phyloP scores from a whole-genome alignment of 1,139 yeast genomes.

The Candida albicans region DNA sequence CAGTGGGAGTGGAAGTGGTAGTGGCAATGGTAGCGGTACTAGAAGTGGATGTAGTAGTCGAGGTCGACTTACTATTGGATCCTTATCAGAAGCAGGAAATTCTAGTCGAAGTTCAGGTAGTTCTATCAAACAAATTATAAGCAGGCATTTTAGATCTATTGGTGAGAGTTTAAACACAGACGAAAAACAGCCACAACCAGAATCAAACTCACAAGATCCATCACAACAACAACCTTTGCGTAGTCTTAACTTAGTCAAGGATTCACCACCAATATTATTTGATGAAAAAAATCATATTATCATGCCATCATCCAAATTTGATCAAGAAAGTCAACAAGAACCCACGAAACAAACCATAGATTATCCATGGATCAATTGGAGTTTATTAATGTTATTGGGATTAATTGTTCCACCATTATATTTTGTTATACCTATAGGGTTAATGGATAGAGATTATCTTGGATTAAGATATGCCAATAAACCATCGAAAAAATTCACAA shows the following conservation, averaged over 20 bases:
- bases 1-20: too few relatives aligned
- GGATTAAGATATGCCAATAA: conserved; percentile 19
- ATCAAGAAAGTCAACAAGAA: conserved; percentile 20
- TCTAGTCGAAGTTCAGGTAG: conserved; percentile 2
- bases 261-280: conserved; percentile 1
- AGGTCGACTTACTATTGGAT: not conserved
- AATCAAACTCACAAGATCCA: too few relatives aligned
- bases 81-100: not conserved
- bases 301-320: conserved; percentile 8
- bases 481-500: conserved; percentile 21
- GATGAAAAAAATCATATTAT: conserved; percentile 3
- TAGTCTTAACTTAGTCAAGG: not conserved
- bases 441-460: conserved; percentile 29
- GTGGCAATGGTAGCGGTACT: not conserved
- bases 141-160: conserved; percentile 1
- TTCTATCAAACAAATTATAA: conserved; percentile 4
- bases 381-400: conserved; percentile 28
- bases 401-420: conserved; percentile 37
- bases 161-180: not conserved
- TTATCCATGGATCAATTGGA: conserved; percentile 22
- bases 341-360: not conserved
- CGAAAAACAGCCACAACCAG: not conserved
- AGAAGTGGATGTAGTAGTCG: not conserved
- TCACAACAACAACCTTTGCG: not conserved
- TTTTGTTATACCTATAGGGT: conserved; percentile 32